Evolutionary conservation across 2,329 filamentous ascomycete genomes (phyloP).

Genomic region (Botrytis paeoniae): DNA sequence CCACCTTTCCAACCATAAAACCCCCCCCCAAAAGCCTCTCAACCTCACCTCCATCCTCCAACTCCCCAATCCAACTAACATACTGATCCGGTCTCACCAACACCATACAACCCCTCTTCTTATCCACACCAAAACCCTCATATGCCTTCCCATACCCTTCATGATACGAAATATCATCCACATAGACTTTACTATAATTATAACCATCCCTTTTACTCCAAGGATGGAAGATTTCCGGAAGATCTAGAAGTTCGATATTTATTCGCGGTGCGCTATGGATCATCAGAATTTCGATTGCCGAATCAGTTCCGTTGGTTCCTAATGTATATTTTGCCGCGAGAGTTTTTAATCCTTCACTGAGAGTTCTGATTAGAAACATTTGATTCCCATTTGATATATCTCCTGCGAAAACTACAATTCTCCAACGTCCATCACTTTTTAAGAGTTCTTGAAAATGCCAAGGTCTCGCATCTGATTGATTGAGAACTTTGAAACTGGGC

Average conservation of each 20-base stretch:
- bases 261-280: conserved; percentile 54
- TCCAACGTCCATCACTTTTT: conserved; percentile 55
- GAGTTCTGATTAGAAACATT: conserved; percentile 44
- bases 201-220: conserved; percentile 49
- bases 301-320: conserved; percentile 34
- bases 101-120: conserved; percentile 54
- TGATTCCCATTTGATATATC: conserved; percentile 48
- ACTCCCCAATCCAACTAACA: conserved; percentile 44
- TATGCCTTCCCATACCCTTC: conserved; percentile 52
- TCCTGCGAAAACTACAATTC: conserved; percentile 61
- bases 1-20: conserved; percentile 20
- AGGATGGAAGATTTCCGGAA: conserved; percentile 49
- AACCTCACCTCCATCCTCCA: conserved; percentile 37
- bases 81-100: conserved; percentile 67
- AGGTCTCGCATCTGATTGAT: conserved; percentile 51
- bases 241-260: conserved; percentile 50
- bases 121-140: conserved; percentile 56
- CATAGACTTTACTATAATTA: conserved; percentile 56
- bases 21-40: conserved; percentile 22
- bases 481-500: conserved; percentile 56
- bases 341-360: conserved; percentile 46
- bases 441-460: conserved; percentile 59
- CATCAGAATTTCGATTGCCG: conserved; percentile 58
- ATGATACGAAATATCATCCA: conserved; percentile 53
- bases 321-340: conserved; percentile 49